phyloP scores from a whole-genome alignment of 805 yeast genomes.

The Teunomyces panamensis region DNA sequence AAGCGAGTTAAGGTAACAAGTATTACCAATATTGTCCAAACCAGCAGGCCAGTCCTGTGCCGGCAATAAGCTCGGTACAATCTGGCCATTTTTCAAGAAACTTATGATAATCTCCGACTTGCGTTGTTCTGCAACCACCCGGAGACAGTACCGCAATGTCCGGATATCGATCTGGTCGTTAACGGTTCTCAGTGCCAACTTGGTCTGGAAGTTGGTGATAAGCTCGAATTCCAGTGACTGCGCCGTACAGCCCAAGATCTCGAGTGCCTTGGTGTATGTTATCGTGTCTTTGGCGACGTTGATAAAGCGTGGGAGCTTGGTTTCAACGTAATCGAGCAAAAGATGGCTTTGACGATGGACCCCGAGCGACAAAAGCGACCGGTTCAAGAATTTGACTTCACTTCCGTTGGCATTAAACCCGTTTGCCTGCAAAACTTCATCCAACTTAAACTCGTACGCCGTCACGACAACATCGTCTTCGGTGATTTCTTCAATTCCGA shows the following conservation, averaged over 20 bases:
- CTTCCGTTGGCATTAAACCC: constrained; percentile 31
- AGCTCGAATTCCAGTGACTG: constrained; percentile 57
- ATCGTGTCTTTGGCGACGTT: constrained; percentile 22
- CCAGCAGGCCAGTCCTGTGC: constrained; percentile 85
- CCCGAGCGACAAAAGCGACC: constrained; percentile 65
- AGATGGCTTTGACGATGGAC: constrained; percentile 52
- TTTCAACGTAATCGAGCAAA: constrained; percentile 54
- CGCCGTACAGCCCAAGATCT: constrained; percentile 46
- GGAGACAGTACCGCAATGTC: constrained; percentile 55
- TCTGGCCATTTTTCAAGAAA: constrained; percentile 58
- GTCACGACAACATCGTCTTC: constrained; percentile 67
- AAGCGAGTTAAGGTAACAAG: constrained; percentile 88
- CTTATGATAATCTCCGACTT: constrained; percentile 54
- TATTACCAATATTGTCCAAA: constrained; percentile 89
- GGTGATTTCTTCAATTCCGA: constrained; percentile 41
- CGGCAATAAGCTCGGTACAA: constrained; percentile 58
- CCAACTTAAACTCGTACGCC: constrained; percentile 63
- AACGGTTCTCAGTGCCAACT: constrained; percentile 15
- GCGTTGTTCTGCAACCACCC: constrained; percentile 51
- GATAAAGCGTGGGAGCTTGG: constrained; percentile 33
- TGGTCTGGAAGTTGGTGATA: constrained; percentile 50
- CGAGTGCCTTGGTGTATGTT: constrained; percentile 39
- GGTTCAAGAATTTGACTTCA: constrained; percentile 39
- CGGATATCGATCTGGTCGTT: constrained; percentile 49
- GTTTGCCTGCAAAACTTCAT: constrained; percentile 43